Evolutionary conservation across 2,329 filamentous ascomycete genomes (phyloP).

Genomic region (Tolypocladium guangdongense): DNA sequence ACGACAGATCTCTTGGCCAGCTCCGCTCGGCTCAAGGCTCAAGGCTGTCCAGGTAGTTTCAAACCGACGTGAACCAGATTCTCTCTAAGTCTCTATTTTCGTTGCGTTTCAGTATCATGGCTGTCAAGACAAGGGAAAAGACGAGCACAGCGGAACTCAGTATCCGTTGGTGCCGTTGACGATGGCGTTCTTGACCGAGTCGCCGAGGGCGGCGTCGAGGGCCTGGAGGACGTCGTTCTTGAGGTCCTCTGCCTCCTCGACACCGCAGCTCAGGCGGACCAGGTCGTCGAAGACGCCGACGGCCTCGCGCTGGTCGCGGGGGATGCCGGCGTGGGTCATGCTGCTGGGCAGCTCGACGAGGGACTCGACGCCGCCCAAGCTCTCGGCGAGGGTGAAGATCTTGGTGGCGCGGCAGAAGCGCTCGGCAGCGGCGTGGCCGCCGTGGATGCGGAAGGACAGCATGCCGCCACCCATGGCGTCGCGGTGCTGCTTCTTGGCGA

Average conservation of each 20-base stretch:
- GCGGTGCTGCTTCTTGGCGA: constrained; percentile 85
- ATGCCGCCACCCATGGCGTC: constrained; percentile 93
- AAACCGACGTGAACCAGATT: neutral
- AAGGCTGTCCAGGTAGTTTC: neutral
- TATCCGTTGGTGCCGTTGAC: constrained; percentile 19
- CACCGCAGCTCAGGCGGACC: constrained; percentile 83
- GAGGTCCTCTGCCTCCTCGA: constrained; percentile 83
- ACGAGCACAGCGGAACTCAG: neutral
- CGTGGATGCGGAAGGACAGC: constrained; percentile 90
- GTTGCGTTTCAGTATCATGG: neutral
- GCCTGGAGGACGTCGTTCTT: constrained; percentile 74
- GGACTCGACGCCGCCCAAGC: constrained; percentile 82
- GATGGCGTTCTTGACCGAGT: constrained; percentile 13
- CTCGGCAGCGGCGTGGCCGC: constrained; percentile 76
- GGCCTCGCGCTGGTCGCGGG: constrained; percentile 76
- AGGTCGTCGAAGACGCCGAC: constrained; percentile 94
- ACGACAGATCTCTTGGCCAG: neutral
- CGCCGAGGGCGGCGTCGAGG: constrained; percentile 58
- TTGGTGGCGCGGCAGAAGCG: constrained; percentile 82
- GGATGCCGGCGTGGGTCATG: constrained; percentile 97
- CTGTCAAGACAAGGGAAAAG: neutral
- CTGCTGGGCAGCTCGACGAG: constrained; percentile 84
- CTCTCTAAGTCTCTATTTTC: constrained; percentile 3
- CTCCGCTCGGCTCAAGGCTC: neutral
- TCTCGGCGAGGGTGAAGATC: constrained; percentile 91